These are phyloP conservation scores for Polyplosphaeria fusca DNA, from an alignment of 495 filamentous ascomycete species.

Conservation along the genomic window DNA sequence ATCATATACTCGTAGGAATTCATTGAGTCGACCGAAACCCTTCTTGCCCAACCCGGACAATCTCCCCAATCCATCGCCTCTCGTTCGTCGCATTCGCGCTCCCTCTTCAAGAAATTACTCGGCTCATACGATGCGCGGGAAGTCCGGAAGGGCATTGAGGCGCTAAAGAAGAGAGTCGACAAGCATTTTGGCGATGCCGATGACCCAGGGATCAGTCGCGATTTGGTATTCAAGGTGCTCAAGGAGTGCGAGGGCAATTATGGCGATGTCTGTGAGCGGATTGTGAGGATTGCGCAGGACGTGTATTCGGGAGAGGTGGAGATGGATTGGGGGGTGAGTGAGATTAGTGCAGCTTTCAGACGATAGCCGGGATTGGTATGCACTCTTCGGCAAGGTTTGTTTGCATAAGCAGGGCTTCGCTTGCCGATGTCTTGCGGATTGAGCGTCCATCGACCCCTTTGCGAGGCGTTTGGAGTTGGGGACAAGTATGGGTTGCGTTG, in stretches of 20 bases:
- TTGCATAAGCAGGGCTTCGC: no score
- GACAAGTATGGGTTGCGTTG: no score
- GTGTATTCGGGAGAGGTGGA: conserved; percentile 66
- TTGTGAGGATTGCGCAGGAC: conserved; percentile 57
- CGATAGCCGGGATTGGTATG: no score
- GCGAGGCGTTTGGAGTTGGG: no score
- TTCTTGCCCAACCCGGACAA: conserved; percentile 51
- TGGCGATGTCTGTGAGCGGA: conserved; percentile 66
- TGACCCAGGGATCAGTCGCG: conserved; percentile 62
- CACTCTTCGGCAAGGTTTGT: no score
- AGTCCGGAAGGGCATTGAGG: conserved; percentile 77
- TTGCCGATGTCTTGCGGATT: no score
- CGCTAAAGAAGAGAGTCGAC: conserved; percentile 82
- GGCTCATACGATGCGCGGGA: conserved; percentile 76
- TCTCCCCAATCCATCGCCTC: conserved; percentile 55
- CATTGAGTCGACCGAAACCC: conserved; percentile 74
- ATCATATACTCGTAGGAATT: conserved; percentile 62
- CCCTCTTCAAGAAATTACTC: conserved; percentile 79
- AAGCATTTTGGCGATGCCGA: conserved; percentile 94
- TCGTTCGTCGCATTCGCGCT: conserved; percentile 74
- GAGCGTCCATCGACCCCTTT: no score
- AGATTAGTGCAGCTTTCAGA: conserved; percentile 20
- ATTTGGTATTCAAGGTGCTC: conserved; percentile 73
- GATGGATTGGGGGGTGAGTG: conserved; percentile 44
- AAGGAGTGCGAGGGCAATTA: conserved; percentile 78